Conservation (phyloP, 345 rosid genomes). For the Euphorbia lathyris region DNA sequence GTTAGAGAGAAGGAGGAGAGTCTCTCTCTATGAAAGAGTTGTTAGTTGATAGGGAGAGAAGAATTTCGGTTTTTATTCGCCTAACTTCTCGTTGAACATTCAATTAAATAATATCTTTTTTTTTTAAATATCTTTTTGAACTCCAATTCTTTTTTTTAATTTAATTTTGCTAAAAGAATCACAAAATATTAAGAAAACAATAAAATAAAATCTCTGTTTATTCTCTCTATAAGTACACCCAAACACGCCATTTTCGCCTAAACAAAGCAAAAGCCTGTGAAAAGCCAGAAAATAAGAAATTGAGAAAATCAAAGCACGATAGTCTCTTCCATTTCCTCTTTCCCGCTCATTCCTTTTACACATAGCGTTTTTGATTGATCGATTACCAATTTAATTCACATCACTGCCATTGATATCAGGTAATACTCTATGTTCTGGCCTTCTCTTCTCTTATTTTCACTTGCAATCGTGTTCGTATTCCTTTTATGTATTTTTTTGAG, state of each 20-base stretch:
- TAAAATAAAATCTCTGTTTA: no score
- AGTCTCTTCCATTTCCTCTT: neutral
- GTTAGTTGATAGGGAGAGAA: no score
- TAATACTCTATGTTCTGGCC: constrained; percentile 10
- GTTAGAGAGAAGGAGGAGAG: no score
- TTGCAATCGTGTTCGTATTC: neutral
- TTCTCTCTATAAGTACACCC: neutral
- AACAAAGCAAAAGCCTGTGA: neutral
- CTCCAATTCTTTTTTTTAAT: no score
- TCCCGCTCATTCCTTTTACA: constrained; percentile 34
- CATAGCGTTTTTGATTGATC: constrained; percentile 8
- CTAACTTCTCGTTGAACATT: no score
- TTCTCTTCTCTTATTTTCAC: constrained; percentile 8
- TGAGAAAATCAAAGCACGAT: neutral
- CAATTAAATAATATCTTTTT: no score
- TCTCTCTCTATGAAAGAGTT: no score
- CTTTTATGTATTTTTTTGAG: neutral
- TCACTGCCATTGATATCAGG: constrained; percentile 42
- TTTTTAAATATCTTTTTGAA: no score
- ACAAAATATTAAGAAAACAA: neutral
- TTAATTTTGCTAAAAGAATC: no score
- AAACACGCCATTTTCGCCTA: constrained; percentile 2
- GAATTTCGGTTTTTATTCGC: no score
- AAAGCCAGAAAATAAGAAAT: neutral
- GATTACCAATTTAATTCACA: neutral